Conservation (phyloP, 1,139 yeast species). For the Suzukiozyma palmioleophila region DNA sequence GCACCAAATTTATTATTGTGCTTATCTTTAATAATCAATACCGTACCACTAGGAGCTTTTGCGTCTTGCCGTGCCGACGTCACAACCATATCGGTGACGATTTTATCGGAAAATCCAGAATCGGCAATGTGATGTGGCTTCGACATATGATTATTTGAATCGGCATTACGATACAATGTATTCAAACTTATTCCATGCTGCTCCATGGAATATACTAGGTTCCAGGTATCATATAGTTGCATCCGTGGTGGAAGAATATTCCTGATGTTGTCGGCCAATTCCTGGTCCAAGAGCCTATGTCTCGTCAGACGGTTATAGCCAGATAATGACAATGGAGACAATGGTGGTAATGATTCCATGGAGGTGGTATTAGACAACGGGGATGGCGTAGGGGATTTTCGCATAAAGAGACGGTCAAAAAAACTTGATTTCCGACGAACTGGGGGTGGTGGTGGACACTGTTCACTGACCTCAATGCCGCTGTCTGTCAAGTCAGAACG, state of each 20-base stretch:
- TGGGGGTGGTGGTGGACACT: not conserved
- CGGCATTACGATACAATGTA: constrained; percentile 56
- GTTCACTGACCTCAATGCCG: not conserved
- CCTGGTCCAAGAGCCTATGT: constrained; percentile 50
- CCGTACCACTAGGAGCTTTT: constrained; percentile 58
- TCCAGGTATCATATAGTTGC: constrained; percentile 77
- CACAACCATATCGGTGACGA: constrained; percentile 29
- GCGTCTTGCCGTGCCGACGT: constrained; percentile 15
- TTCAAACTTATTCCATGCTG: constrained; percentile 87
- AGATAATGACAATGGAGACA: constrained; percentile 24
- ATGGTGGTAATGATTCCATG: constrained; percentile 24
- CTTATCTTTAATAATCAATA: constrained; percentile 63
- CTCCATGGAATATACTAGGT: constrained; percentile 72
- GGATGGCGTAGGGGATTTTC: constrained; percentile 6
- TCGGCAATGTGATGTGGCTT: constrained; percentile 16
- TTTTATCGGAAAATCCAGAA: constrained; percentile 35
- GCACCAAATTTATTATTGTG: constrained; percentile 74
- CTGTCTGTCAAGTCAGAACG: not conserved
- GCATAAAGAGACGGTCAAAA: constrained; percentile 10
- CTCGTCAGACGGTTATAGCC: constrained; percentile 62
- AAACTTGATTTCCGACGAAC: constrained; percentile 6
- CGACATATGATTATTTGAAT: constrained; percentile 28
- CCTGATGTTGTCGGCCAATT: constrained; percentile 72
- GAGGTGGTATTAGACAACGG: constrained; percentile 4
- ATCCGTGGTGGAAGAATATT: constrained; percentile 70